phyloP scores from a whole-genome alignment of 2,329 filamentous ascomycete genomes.

The Fusarium lyarnte region DNA sequence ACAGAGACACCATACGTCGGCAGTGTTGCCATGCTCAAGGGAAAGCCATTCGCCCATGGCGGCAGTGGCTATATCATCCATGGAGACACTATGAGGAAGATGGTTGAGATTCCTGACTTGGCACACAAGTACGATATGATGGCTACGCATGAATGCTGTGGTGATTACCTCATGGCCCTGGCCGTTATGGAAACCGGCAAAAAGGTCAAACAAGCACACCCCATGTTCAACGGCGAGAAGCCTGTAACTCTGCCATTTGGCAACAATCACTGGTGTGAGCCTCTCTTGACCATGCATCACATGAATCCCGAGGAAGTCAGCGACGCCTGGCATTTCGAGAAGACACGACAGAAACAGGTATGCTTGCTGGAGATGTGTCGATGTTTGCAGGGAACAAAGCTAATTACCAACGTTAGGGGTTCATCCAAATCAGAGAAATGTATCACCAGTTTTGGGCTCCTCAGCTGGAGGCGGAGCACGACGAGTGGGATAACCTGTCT shows the following conservation, averaged over 20 bases:
- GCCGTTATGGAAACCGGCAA: slow-evolving; percentile 57
- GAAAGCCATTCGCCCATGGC: slow-evolving; percentile 63
- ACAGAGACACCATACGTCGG: slow-evolving; percentile 60
- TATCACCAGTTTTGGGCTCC: slow-evolving; percentile 60
- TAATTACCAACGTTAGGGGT: slow-evolving; percentile 46
- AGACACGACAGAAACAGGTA: slow-evolving; percentile 56
- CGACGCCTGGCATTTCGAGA: slow-evolving; percentile 63
- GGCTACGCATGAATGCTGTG: slow-evolving; percentile 58
- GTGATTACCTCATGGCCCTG: slow-evolving; percentile 61
- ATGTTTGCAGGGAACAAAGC: not conserved
- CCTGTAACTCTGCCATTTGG: slow-evolving; percentile 61
- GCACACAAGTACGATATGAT: slow-evolving; percentile 58
- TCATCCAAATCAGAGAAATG: slow-evolving; percentile 59
- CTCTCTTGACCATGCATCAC: slow-evolving; percentile 67
- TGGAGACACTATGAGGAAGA: slow-evolving; percentile 59
- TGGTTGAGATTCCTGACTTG: slow-evolving; percentile 56
- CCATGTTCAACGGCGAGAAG: slow-evolving; percentile 67
- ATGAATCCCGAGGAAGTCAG: slow-evolving; percentile 63
- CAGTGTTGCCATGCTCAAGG: slow-evolving; percentile 58
- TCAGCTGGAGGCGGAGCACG: slow-evolving; percentile 52
- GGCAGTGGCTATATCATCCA: slow-evolving; percentile 68
- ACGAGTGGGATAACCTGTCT: slow-evolving; percentile 64
- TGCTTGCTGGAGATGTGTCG: slow-evolving; percentile 25
- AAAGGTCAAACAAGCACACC: slow-evolving; percentile 56
- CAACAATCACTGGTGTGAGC: slow-evolving; percentile 63